Conservation (phyloP, 75 land plant genomes). For the Ceratopteris richardii region DNA sequence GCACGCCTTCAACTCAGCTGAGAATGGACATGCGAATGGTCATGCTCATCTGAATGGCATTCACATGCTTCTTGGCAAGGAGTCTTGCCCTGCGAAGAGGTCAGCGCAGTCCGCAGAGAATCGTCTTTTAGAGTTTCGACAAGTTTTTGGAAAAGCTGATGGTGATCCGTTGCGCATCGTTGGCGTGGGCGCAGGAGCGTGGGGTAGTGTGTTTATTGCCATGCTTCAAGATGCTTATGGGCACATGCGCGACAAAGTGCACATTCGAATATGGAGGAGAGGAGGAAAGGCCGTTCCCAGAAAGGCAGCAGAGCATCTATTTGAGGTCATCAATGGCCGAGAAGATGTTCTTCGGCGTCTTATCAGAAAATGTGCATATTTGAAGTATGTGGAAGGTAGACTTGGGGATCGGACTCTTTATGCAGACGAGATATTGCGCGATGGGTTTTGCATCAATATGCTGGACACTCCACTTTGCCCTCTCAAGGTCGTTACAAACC, state of each 20-base stretch:
- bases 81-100: too few relatives aligned
- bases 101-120: conserved; percentile 4
- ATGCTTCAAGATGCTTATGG: conserved; percentile 40
- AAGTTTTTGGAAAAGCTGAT: conserved; percentile 23
- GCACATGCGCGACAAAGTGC: conserved; percentile 23
- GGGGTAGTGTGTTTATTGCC: conserved; percentile 40
- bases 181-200: conserved; percentile 39
- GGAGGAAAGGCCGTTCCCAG: conserved; percentile 31
- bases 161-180: conserved; percentile 29
- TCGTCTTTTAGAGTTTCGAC: conserved; percentile 21
- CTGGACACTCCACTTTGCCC: too few relatives aligned
- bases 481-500: too few relatives aligned
- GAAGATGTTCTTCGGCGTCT: too few relatives aligned
- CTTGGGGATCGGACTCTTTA: conserved; percentile 36
- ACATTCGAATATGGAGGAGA: conserved; percentile 34
- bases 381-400: too few relatives aligned
- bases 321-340: too few relatives aligned
- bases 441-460: too few relatives aligned
- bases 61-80: too few relatives aligned
- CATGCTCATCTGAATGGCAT: too few relatives aligned
- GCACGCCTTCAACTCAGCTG: too few relatives aligned
- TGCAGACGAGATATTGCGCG: conserved; percentile 40
- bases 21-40: too few relatives aligned
- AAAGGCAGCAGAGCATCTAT: too few relatives aligned
- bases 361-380: conserved; percentile 40